Evolutionary conservation across 495 filamentous ascomycete genomes (phyloP), one percentile per base, ranked within the genome.

Genomic region (Penicillium angulare): DNA sequence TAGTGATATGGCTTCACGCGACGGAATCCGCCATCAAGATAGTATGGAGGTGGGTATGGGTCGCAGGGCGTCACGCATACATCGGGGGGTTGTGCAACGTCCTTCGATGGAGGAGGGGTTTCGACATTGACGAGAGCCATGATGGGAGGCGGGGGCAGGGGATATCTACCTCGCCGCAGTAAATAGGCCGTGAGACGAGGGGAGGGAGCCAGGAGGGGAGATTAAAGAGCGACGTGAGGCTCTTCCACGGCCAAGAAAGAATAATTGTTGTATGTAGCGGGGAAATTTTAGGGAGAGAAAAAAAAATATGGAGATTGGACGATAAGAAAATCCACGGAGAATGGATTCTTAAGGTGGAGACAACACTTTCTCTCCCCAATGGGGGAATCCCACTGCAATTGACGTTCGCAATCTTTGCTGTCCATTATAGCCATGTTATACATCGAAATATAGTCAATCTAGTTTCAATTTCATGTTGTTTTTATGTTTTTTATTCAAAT

Each of bases 1-100:
- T 81, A 97, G 62, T 93, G 80, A 61, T 97, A 97, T 5, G 92
- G 92, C n/a, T 76, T 73, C 12, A 96, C 88, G 26, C 89, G 83
- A 29, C 92, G 83, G 32, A 96, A 67, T 8, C 87, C 89, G 57
- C 85, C 82, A 44, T 93, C 87, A 47, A 95, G 68, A 56, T 84
- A 87, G 65, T 96, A 96, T 8, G 79, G 83, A 47, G 60, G 53
- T 49, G 86, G 84, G 80, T 79, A 86, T 7, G 82, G 79, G 54
- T 87, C 83, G 55, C 75, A 79, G 16, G 86, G 84, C 0, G 85
- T 85, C 3, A 77, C 70, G 23, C 83, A 58, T 10, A 84, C 79
- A 12, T 75, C 58, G 26, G 84, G 78, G n/a, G 82, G 71, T 38
- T 67, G 60, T 54, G 62, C 33, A 12, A 72, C 62, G 1, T 67